phyloP scores from a whole-genome alignment of 371 early-diverging fungal species.

The Cokeromyces recurvatus region DNA sequence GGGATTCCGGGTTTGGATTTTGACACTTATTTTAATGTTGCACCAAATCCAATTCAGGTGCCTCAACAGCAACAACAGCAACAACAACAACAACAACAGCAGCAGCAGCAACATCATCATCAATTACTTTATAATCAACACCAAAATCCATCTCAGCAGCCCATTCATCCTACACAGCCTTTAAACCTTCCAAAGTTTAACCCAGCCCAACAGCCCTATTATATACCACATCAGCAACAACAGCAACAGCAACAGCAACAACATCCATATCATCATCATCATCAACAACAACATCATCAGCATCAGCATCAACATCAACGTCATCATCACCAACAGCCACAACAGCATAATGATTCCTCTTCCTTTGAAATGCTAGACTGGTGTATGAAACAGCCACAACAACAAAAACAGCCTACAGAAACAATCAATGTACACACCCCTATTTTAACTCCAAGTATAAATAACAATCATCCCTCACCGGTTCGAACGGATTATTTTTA shows the following conservation, averaged over 20 bases:
- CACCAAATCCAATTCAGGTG: background rate
- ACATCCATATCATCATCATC: too few species aligned
- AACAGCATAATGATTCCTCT: too few species aligned
- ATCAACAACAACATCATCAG: too few species aligned
- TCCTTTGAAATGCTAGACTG: conserved; percentile 1
- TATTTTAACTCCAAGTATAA: background rate
- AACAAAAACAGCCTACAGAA: background rate
- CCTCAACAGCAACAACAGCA: too few species aligned
- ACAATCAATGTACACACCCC: background rate
- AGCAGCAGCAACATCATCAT: background rate
- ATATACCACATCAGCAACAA: background rate
- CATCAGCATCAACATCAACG: background rate
- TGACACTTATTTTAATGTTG: conserved; percentile 13
- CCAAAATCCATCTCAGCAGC: too few species aligned
- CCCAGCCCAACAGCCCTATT: background rate
- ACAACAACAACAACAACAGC: too few species aligned
- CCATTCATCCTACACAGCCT: conserved; percentile 1
- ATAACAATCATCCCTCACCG: background rate
- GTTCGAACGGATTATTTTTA: background rate
- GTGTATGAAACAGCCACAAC: conserved; percentile 3
- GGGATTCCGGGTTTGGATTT: conserved; percentile 13
- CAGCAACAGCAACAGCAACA: background rate
- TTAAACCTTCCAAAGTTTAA: background rate
- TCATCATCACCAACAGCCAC: background rate
- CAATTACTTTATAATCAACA: background rate